Conservation (phyloP, 305 asterid genomes). For the Fraxinus velutina region DNA sequence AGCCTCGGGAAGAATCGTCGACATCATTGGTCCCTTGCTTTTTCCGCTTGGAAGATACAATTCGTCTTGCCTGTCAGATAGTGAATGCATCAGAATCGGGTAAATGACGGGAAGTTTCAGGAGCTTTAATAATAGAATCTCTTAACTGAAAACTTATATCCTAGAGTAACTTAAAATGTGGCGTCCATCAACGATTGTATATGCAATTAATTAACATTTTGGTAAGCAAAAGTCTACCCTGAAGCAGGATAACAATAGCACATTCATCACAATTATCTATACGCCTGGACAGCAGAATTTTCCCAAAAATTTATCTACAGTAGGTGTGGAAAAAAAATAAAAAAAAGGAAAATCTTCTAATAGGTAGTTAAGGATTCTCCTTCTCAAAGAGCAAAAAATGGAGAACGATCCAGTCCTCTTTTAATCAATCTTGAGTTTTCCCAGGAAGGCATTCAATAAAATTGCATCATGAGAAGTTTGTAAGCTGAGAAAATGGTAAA, state of each 20-base stretch:
- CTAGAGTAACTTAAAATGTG: not conserved
- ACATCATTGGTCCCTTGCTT: constrained; percentile 34
- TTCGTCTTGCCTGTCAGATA: constrained; percentile 57
- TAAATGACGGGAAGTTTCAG: not conserved
- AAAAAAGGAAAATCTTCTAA: not conserved
- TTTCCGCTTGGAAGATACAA: constrained; percentile 45
- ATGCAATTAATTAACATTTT: not conserved
- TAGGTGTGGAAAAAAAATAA: not conserved
- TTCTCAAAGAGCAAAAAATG: not conserved
- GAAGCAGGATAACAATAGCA: not conserved
- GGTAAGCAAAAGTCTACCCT: not conserved
- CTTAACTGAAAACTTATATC: not conserved
- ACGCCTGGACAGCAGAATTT: not conserved
- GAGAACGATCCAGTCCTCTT: not conserved
- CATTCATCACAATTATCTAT: not conserved
- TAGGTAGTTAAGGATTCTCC: not conserved
- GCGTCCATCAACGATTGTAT: not conserved
- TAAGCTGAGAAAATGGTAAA: not conserved
- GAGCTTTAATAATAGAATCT: not conserved
- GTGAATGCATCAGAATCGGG: constrained; percentile 4
- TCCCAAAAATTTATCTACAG: not conserved
- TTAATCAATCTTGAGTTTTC: not conserved
- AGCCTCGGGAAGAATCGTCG: constrained; percentile 20
- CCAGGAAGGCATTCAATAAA: not conserved
- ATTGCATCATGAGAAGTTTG: not conserved